These are phyloP conservation scores for Cynanchum wilfordii DNA, from an alignment of 257 asterid genomes.

Conservation along the genomic window DNA sequence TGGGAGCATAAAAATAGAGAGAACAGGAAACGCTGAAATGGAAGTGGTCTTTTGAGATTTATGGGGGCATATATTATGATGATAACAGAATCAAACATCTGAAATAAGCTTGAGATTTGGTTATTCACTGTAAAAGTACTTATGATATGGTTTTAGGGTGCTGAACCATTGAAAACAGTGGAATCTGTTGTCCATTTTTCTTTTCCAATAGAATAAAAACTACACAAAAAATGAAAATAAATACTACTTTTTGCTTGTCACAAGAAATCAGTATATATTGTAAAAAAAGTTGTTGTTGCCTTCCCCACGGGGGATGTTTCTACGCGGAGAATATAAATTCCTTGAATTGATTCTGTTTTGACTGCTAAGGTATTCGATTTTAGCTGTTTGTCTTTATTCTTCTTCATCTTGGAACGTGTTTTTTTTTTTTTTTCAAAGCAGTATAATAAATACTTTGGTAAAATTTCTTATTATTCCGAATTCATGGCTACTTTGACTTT, in stretches of 20 bases:
- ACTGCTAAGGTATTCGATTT: conserved; percentile 1
- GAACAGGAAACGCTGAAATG: background rate
- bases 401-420: too few relatives aligned
- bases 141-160: background rate
- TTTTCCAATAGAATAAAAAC: background rate
- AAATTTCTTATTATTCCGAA: background rate
- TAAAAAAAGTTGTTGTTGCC: background rate
- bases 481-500: background rate
- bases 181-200: background rate
- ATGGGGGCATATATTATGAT: background rate
- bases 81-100: too few relatives aligned
- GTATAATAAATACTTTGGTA: background rate
- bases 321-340: conserved; percentile 15
- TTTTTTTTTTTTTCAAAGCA: background rate
- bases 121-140: background rate
- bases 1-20: background rate
- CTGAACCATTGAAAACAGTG: background rate
- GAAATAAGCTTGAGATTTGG: background rate
- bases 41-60: too few relatives aligned
- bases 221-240: background rate
- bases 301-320: background rate
- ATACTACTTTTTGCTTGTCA: too few relatives aligned
- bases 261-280: too few relatives aligned
- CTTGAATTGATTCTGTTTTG: conserved; percentile 12
- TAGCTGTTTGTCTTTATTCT: conserved; percentile 17